A percentile compares a stretch with the other conserved stretches of the same genome.
Evolutionary conservation across 768 basidiomycete genomes (phyloP).

Genomic region (Lentinula edodes): DNA sequence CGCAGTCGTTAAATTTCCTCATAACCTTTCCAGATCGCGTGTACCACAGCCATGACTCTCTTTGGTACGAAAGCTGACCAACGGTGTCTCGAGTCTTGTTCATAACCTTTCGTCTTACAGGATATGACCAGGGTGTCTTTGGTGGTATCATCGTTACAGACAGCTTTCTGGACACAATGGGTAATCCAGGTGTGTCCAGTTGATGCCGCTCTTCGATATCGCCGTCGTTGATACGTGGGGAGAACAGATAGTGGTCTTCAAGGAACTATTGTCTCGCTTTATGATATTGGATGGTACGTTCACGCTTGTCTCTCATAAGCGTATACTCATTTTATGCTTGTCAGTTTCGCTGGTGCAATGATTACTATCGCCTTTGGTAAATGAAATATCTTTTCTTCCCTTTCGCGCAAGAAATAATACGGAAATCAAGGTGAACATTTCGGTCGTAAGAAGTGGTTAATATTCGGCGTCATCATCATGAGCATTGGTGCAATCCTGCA

Average conservation of each 20-base stretch:
- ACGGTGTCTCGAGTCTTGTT: background rate
- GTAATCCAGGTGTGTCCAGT: conserved; percentile 26
- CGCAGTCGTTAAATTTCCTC: background rate
- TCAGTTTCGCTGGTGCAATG: conserved; percentile 42
- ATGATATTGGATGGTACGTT: conserved; percentile 31
- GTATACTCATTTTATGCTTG: background rate
- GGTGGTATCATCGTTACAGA: conserved; percentile 46
- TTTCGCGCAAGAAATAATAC: background rate
- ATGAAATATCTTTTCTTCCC: background rate
- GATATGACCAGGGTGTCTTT: conserved; percentile 51
- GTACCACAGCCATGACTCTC: conserved; percentile 46
- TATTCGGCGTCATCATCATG: conserved; percentile 36
- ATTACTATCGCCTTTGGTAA: conserved; percentile 34
- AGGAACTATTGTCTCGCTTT: conserved; percentile 45
- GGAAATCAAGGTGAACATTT: conserved; percentile 28
- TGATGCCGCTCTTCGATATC: background rate
- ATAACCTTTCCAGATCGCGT: conserved; percentile 30
- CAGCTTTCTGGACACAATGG: conserved; percentile 41
- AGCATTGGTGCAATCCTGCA: conserved; percentile 48
- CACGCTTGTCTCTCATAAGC: background rate
- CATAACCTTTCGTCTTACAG: conserved; percentile 13
- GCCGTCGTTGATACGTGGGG: background rate
- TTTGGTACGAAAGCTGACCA: conserved; percentile 28
- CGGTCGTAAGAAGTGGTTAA: conserved; percentile 22
- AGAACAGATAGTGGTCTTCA: conserved; percentile 29